These are phyloP conservation scores for Pseudohyphozyma bogoriensis DNA, from an alignment of 768 basidiomycete genomes.

Conservation along the genomic window DNA sequence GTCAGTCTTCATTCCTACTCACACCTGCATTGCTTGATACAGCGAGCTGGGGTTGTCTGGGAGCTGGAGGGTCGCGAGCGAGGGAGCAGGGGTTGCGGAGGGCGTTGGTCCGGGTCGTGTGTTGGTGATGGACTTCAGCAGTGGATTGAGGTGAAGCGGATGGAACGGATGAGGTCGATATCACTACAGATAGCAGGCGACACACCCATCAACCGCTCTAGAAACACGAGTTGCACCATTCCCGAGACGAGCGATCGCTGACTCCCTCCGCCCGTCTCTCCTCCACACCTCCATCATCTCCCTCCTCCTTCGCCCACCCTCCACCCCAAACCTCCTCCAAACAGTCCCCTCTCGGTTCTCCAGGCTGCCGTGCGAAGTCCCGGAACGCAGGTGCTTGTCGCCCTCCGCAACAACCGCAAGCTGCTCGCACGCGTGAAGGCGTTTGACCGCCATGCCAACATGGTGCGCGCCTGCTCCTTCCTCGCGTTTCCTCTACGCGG, in stretches of 20 bases:
- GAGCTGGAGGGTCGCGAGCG: no score
- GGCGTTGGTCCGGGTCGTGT: background rate
- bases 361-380: conserved; percentile 97
- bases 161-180: background rate
- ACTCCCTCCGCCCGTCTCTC: background rate
- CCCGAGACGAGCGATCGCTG: background rate
- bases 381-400: conserved; percentile 94
- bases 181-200: no score
- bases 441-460: conserved; percentile 96
- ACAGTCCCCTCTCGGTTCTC: conserved; percentile 77
- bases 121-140: background rate
- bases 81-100: background rate
- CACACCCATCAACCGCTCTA: background rate
- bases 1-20: conserved; percentile 31
- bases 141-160: background rate
- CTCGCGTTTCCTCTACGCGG: background rate
- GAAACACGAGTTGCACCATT: background rate
- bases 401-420: conserved; percentile 96
- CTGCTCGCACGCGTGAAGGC: conserved; percentile 59
- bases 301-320: background rate
- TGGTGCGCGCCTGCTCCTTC: conserved; percentile 54
- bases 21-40: no score
- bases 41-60: no score
- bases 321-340: no score
- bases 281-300: background rate